Base-by-base conservation (phyloP, 805 yeast species). In the Wickerhamiella alocasiicola region DNA sequence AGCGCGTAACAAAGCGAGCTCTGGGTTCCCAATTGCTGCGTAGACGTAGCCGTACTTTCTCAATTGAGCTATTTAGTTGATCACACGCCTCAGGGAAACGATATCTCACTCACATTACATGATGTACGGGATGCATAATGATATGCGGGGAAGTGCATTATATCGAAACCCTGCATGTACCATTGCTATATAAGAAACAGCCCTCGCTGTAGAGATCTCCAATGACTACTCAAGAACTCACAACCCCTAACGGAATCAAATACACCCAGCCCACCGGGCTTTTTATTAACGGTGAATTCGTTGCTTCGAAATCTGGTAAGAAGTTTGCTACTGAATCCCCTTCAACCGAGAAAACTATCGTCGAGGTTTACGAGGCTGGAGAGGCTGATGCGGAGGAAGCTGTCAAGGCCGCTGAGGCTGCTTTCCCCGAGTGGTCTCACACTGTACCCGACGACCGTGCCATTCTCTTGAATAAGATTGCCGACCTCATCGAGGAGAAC, bases 201-300 rank as follows among this genome's bases (percentile, higher is more conserved):
- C n/a, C 4, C 16, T 18, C n/a, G 18, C 23, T 6, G 11, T 6
- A n/a, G 4, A 17, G 7, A 23, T 5, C 2, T 13, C 26, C 2
- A 17, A 36, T 36, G 39, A 30, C 35, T 23, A 13, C 37, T 31
- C 31, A 20, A 16, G 31, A 47, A 30, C 35, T 55, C 32, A 52
- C 55, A 4, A 47, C 54, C 15, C 43, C 52, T 26, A 48, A 50
- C 36, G 94, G 94, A 31, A 63, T 66, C 38, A 62, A 66, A 27
- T 81, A 78, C 59, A 76, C 74, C 40, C 91, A 81, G 68, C 87
- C 94, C 49, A 72, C 82, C 13, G 93, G 93, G 49, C 65, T 80
- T 52, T 81, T 79, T 67, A 82, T 81, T 60, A 76, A 80, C 66
- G 79, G 79, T 60, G 76, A 81, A 60, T 49, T 44, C 27, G 54